phyloP scores from a whole-genome alignment of 441 rosid species.

The Breynia disticha region DNA sequence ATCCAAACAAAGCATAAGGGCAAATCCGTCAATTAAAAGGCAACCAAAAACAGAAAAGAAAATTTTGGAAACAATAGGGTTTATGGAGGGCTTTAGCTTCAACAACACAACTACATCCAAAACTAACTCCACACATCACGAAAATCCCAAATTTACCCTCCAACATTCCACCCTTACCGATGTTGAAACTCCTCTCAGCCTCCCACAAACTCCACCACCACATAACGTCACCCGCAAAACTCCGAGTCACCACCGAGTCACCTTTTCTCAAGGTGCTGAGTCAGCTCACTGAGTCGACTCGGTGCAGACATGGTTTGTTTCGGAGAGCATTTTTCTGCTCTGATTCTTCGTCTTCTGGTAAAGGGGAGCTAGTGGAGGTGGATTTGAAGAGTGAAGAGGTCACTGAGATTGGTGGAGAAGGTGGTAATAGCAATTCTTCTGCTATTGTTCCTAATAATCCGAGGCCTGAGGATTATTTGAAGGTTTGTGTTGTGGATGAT shows the following conservation, averaged over 20 bases:
- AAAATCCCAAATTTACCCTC: slow-evolving; percentile 12
- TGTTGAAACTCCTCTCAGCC: slow-evolving; percentile 76
- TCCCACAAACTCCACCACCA: slow-evolving; percentile 39
- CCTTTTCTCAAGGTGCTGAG: slow-evolving; percentile 42
- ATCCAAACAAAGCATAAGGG: slow-evolving; percentile 8
- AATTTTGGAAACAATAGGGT: slow-evolving; percentile 32
- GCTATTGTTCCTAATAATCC: slow-evolving; percentile 75
- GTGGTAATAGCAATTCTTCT: slow-evolving; percentile 50
- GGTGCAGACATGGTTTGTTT: slow-evolving; percentile 22
- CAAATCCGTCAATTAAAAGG: slow-evolving; percentile 9
- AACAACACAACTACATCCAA: not conserved
- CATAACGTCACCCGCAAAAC: slow-evolving; percentile 24
- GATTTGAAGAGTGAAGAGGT: slow-evolving; percentile 42
- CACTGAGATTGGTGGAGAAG: slow-evolving; percentile 32
- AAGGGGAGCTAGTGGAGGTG: slow-evolving; percentile 27
- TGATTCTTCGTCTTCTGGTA: slow-evolving; percentile 28
- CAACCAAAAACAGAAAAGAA: not conserved
- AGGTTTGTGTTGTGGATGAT: slow-evolving; percentile 45
- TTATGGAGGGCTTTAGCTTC: slow-evolving; percentile 69
- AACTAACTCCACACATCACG: slow-evolving; percentile 8
- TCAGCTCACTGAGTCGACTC: slow-evolving; percentile 38
- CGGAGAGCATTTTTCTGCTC: slow-evolving; percentile 73
- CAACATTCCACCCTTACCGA: slow-evolving; percentile 13
- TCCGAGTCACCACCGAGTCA: slow-evolving; percentile 28
- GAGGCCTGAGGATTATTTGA: slow-evolving; percentile 77